Percentiles rank a stretch among this genome's conserved stretches.
Conservation (phyloP, 2,329 filamentous ascomycete species). For the Macroventuria anomochaeta region DNA sequence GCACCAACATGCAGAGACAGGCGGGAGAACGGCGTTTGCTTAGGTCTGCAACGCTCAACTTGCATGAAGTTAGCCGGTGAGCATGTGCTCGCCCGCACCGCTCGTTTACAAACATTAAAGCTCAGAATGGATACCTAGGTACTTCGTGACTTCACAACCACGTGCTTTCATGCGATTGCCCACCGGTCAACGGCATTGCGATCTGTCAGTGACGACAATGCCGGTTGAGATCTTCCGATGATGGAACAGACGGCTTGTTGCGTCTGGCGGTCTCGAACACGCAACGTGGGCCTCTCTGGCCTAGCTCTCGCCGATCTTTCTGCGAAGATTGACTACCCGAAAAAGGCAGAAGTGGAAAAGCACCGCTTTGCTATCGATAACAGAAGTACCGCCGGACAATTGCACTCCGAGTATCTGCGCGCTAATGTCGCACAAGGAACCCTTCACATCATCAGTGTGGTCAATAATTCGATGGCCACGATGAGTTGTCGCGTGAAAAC, state of each 20-base stretch:
- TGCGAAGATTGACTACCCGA: constrained; percentile 1
- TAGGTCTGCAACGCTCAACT: constrained; percentile 28
- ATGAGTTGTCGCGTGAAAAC: not conserved
- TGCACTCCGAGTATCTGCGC: not conserved
- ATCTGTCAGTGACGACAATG: not conserved
- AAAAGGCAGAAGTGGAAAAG: not conserved
- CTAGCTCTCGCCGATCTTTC: constrained; percentile 29
- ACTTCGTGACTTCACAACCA: constrained; percentile 3
- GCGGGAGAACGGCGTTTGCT: constrained; percentile 36
- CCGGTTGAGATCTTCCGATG: constrained; percentile 1
- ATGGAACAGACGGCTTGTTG: constrained; percentile 16
- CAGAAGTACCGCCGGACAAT: constrained; percentile 1
- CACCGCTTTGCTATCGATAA: constrained; percentile 20
- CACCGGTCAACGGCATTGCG: constrained; percentile 6
- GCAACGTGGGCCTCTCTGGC: constrained; percentile 34
- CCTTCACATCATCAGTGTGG: not conserved
- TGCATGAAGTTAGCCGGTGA: constrained; percentile 37
- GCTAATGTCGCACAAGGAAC: not conserved
- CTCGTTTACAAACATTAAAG: not conserved
- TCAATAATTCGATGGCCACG: not conserved
- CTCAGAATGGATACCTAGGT: constrained; percentile 3
- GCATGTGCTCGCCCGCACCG: constrained; percentile 23
- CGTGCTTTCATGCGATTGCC: not conserved
- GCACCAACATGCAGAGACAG: constrained; percentile 33
- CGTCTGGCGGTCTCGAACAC: constrained; percentile 29